A percentile compares a stretch with the other conserved stretches of the same genome.
Evolutionary conservation across 148 eudicot genomes (phyloP).

Genomic region (Rhododendron mucronatum): DNA sequence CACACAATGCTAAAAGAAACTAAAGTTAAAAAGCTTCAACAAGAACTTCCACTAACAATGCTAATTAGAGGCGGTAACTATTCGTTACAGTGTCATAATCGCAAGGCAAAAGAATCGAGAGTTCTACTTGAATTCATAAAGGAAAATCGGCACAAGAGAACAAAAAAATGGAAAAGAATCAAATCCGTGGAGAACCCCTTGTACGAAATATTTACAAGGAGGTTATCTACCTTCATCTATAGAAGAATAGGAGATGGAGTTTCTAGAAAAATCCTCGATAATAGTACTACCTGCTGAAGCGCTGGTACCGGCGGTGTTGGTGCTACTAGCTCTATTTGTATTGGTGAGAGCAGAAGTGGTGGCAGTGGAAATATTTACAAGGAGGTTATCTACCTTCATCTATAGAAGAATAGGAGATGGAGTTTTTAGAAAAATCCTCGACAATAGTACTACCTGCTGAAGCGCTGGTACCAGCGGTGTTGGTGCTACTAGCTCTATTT

Average conservation of each 20-base stretch:
- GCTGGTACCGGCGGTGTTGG: constrained; percentile 27
- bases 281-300: constrained; percentile 26
- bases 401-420: constrained; percentile 67
- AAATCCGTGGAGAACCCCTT: background rate
- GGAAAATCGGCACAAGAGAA: background rate
- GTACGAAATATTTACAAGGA: background rate
- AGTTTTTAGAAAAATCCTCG: constrained; percentile 72
- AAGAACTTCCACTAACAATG: background rate
- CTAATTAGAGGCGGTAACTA: background rate
- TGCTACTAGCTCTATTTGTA: constrained; percentile 23
- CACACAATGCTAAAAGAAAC: background rate
- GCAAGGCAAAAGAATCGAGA: background rate
- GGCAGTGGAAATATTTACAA: background rate
- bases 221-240: constrained; percentile 59
- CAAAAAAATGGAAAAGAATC: background rate
- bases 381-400: constrained; percentile 53
- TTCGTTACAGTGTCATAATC: background rate
- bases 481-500: constrained; percentile 17
- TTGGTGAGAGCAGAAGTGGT: constrained; percentile 31
- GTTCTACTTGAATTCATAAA: background rate
- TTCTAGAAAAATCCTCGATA: constrained; percentile 61
- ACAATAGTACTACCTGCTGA: constrained; percentile 26
- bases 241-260: constrained; percentile 68
- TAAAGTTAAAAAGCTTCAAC: background rate
- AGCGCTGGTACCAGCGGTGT: constrained; percentile 27